Percentiles rank a stretch among this genome's conserved stretches.
Conservation (phyloP, 2,329 filamentous ascomycete species). For the Nothophoma quercina region DNA sequence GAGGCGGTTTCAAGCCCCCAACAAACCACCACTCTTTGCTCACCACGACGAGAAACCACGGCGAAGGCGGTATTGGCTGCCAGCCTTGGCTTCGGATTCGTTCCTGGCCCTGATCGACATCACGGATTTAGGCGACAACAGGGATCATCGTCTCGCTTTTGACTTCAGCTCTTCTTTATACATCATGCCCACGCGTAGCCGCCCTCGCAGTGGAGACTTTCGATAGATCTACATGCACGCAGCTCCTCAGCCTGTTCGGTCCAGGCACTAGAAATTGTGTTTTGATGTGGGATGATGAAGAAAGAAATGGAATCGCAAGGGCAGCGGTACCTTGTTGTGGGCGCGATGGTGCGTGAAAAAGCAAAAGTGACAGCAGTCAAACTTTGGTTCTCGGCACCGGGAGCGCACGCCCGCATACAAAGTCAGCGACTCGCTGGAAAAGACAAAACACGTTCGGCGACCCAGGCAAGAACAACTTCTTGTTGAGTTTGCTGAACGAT, state of each 20-base stretch:
- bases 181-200: not conserved
- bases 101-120: constrained; percentile 7
- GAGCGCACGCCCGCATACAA: not conserved
- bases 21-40: constrained; percentile 1
- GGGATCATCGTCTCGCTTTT: constrained; percentile 1
- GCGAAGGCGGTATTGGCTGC: constrained; percentile 1
- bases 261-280: not conserved
- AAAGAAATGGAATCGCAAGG: constrained; percentile 2
- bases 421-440: not conserved
- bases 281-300: not conserved
- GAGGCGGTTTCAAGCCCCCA: not conserved
- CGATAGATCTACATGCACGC: constrained; percentile 4
- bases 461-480: not conserved
- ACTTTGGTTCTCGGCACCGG: not conserved
- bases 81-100: constrained; percentile 1
- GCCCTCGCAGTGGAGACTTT: not conserved
- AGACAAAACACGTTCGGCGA: not conserved
- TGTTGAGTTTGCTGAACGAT: not conserved
- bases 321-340: constrained; percentile 1
- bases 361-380: constrained; percentile 7
- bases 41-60: not conserved
- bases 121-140: constrained; percentile 2
- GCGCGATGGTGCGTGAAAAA: constrained; percentile 1
- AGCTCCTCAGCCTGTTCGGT: not conserved
- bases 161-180: not conserved